Percentiles rank a stretch among this genome's conserved stretches.
Conservation (phyloP, 371 early-diverging fungal species). For the Quaeritorhiza haematococci region DNA sequence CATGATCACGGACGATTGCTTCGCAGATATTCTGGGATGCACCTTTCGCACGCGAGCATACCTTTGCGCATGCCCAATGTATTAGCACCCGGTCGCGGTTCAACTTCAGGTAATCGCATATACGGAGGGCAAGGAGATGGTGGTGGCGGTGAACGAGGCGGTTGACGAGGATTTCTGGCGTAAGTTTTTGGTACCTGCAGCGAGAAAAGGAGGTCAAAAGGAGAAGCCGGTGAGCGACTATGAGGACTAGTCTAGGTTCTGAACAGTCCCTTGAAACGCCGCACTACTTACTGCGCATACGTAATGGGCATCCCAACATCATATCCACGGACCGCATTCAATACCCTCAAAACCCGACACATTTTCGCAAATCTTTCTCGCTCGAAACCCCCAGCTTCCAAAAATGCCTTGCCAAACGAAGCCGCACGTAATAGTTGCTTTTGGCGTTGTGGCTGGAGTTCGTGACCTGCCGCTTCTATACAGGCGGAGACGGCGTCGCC, state of each 20-base stretch:
- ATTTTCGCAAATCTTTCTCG: constrained; percentile 81
- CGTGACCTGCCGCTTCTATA: constrained; percentile 90
- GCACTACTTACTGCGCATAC: constrained; percentile 66
- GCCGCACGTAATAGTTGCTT: constrained; percentile 67
- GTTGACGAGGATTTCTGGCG: constrained; percentile 73
- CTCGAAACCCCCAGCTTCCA: constrained; percentile 78
- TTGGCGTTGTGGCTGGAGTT: constrained; percentile 70
- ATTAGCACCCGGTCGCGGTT: constrained; percentile 77
- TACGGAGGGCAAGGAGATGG: constrained; percentile 77
- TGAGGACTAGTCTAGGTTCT: no score
- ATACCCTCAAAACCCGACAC: constrained; percentile 77
- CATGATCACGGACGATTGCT: neutral
- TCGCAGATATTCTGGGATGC: neutral
- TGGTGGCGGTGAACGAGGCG: constrained; percentile 77
- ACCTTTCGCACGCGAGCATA: constrained; percentile 18
- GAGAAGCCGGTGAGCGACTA: no score
- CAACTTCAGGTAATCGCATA: constrained; percentile 78
- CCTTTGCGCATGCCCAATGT: constrained; percentile 95
- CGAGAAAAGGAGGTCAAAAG: no score
- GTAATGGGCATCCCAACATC: constrained; percentile 88
- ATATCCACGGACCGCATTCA: constrained; percentile 80
- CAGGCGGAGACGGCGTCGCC: constrained; percentile 85
- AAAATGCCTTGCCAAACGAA: constrained; percentile 89
- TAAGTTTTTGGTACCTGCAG: constrained; percentile 63
- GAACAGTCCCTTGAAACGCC: neutral